Percentiles rank a stretch among this genome's conserved stretches.
Evolutionary conservation across 1,284 basidiomycete species (phyloP).

Genomic region (Farysia itapuensis): DNA sequence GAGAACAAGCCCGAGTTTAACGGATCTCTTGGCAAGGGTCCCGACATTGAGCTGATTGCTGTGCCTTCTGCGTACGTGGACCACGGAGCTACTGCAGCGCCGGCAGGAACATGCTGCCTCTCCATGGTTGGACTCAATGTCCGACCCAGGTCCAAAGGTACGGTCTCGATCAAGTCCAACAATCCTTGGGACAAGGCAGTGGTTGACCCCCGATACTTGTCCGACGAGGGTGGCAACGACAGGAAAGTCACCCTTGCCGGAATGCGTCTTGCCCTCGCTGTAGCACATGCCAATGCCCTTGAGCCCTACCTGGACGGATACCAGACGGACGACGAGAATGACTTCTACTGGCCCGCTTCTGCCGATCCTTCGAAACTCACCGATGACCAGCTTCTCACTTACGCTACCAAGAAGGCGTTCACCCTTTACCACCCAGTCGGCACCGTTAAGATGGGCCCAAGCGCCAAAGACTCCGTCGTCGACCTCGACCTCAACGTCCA

Average conservation of each 20-base stretch:
- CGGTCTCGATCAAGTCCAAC: constrained; percentile 23
- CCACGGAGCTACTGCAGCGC: constrained; percentile 24
- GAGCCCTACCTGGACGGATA: constrained; percentile 34
- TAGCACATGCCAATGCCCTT: constrained; percentile 17
- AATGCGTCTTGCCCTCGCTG: constrained; percentile 24
- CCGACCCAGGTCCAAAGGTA: constrained; percentile 36
- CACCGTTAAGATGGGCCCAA: constrained; percentile 57
- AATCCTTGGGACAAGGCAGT: constrained; percentile 35
- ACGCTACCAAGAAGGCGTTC: constrained; percentile 64
- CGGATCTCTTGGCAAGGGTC: constrained; percentile 45
- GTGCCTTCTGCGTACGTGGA: constrained; percentile 33
- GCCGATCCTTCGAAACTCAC: constrained; percentile 45
- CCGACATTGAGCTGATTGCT: constrained; percentile 57
- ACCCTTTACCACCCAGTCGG: constrained; percentile 68
- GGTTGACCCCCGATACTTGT: constrained; percentile 39
- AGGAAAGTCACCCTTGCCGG: constrained; percentile 40
- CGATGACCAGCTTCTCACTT: constrained; percentile 47
- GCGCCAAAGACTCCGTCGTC: constrained; percentile 23
- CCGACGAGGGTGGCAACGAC: constrained; percentile 39
- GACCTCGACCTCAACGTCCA: constrained; percentile 36
- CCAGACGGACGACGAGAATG: constrained; percentile 22
- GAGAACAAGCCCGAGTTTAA: constrained; percentile 42
- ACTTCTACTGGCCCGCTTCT: constrained; percentile 34
- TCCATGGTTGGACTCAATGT: constrained; percentile 40
- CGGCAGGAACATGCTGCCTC: constrained; percentile 19